Evolutionary conservation across 495 filamentous ascomycete species (phyloP).

Genomic region (Xanthoparmelia taractica): DNA sequence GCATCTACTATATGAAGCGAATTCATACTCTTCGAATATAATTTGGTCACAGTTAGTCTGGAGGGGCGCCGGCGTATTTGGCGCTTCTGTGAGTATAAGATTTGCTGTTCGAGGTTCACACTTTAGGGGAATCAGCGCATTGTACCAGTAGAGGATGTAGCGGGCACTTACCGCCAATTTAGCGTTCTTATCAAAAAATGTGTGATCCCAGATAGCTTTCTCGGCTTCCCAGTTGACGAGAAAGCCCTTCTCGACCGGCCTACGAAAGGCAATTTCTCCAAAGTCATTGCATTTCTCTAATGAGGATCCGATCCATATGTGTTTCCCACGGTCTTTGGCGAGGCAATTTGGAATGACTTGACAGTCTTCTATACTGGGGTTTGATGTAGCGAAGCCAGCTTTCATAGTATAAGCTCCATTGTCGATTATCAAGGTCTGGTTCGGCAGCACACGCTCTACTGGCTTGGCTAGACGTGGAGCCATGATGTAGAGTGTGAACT

Average conservation of each 20-base stretch:
- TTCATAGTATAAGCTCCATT: constrained; percentile 94
- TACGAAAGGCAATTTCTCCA: constrained; percentile 77
- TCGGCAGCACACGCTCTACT: constrained; percentile 38
- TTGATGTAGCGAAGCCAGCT: constrained; percentile 63
- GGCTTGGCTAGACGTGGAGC: constrained; percentile 29
- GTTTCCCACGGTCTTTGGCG: constrained; percentile 70
- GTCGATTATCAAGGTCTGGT: constrained; percentile 78
- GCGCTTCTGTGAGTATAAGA: constrained; percentile 78
- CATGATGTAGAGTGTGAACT: constrained; percentile 11
- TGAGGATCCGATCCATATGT: constrained; percentile 70
- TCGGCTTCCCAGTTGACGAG: constrained; percentile 95
- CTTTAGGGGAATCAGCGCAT: constrained; percentile 23
- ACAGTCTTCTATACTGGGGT: constrained; percentile 45
- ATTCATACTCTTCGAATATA: constrained; percentile 97
- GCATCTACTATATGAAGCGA: constrained; percentile 71
- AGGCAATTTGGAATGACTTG: constrained; percentile 79
- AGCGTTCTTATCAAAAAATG: constrained; percentile 66
- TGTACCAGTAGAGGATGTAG: background rate
- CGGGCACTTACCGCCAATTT: constrained; percentile 23
- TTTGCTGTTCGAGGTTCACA: constrained; percentile 76
- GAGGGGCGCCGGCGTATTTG: constrained; percentile 73
- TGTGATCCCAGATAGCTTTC: constrained; percentile 90
- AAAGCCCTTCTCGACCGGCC: constrained; percentile 92
- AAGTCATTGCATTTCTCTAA: constrained; percentile 78
- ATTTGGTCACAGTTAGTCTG: constrained; percentile 93